Evolutionary conservation across 495 filamentous ascomycete genomes (phyloP).

Genomic region (Aspergillus coremiiformis): DNA sequence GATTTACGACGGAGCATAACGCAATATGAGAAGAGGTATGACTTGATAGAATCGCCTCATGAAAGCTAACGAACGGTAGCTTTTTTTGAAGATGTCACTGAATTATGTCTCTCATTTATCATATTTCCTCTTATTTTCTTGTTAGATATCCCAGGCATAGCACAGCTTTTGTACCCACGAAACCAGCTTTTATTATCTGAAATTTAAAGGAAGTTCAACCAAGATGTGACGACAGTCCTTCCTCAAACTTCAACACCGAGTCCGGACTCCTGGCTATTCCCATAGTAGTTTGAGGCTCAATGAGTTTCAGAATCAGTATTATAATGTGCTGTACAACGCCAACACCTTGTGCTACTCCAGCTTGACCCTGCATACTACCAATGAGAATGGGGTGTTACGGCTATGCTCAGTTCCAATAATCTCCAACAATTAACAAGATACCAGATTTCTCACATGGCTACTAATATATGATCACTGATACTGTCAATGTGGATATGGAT

Average conservation of each 20-base stretch:
- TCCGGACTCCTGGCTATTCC: not conserved
- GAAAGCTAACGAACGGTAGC: slow-evolving; percentile 15
- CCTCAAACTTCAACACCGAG: not conserved
- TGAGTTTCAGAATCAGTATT: not conserved
- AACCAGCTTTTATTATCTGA: not conserved
- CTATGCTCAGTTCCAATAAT: not conserved
- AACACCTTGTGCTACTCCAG: not conserved
- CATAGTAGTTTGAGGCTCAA: not conserved
- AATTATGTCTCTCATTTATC: slow-evolving; percentile 2
- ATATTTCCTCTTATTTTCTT: not conserved
- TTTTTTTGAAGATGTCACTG: not conserved
- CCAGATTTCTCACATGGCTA: not conserved
- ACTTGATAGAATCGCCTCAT: slow-evolving; percentile 26
- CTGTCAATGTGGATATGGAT: not conserved
- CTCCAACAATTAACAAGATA: not conserved
- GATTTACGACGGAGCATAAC: slow-evolving; percentile 21
- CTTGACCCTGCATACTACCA: not conserved
- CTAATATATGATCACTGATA: not conserved
- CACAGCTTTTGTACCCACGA: not conserved
- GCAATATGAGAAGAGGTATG: slow-evolving; percentile 25
- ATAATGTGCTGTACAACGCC: not conserved
- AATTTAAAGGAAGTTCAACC: not conserved
- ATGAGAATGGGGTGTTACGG: not conserved
- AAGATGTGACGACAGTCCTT: not conserved
- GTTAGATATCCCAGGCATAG: slow-evolving; percentile 5